Evolutionary conservation across 2,329 filamentous ascomycete species (phyloP).

Genomic region (Diaporthe sp.): DNA sequence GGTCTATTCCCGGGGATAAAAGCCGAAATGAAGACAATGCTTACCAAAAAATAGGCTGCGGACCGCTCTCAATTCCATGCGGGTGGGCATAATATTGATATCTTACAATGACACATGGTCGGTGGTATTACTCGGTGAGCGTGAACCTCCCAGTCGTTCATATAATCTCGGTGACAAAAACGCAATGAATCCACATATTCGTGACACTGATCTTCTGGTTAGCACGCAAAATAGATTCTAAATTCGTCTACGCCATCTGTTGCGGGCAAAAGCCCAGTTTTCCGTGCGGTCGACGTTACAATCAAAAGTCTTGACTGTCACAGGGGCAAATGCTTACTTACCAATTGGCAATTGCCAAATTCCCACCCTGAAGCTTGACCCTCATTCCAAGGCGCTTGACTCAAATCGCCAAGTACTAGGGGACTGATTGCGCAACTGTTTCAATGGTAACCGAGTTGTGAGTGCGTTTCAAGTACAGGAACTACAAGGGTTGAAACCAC

Average conservation of each 20-base stretch:
- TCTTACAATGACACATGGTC: neutral
- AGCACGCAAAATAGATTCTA: neutral
- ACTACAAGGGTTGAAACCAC: slow-evolving; percentile 30
- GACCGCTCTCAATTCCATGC: neutral
- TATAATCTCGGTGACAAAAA: slow-evolving; percentile 23
- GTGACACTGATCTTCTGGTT: neutral
- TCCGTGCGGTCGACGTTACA: slow-evolving; percentile 18
- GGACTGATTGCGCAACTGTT: slow-evolving; percentile 25
- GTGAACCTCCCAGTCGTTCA: neutral
- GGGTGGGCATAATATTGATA: neutral
- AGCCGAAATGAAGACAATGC: slow-evolving; percentile 29
- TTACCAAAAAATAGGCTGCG: neutral
- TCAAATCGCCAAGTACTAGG: slow-evolving; percentile 29
- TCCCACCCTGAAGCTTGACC: slow-evolving; percentile 25
- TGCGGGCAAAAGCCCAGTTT: slow-evolving; percentile 9
- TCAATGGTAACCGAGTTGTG: slow-evolving; percentile 28
- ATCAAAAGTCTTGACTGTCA: slow-evolving; percentile 28
- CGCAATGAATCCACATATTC: slow-evolving; percentile 4
- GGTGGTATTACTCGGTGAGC: neutral
- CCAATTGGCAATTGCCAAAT: slow-evolving; percentile 34
- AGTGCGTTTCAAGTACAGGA: slow-evolving; percentile 29
- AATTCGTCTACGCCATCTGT: slow-evolving; percentile 6
- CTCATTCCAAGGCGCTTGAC: slow-evolving; percentile 28
- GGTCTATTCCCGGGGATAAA: neutral
- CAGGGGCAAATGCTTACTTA: slow-evolving; percentile 25